These are phyloP conservation scores for Emmonsia crescens DNA, from an alignment of 2,329 filamentous ascomycete genomes.

Conservation along the genomic window DNA sequence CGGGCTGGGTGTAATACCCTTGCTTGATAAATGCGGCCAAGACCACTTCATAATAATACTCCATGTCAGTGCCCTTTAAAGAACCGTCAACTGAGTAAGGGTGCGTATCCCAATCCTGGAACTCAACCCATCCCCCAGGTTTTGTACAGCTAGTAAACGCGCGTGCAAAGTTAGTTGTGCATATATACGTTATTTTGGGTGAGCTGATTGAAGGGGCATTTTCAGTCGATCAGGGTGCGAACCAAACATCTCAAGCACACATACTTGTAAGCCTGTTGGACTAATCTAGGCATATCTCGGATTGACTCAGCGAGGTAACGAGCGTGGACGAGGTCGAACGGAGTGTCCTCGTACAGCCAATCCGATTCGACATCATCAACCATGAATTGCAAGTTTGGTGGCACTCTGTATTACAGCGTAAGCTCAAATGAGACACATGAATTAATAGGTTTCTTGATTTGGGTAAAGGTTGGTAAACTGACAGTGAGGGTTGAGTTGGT, in stretches of 20 bases:
- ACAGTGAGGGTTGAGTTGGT: constrained; percentile 16
- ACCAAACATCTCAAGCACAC: background rate
- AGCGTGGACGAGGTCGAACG: constrained; percentile 26
- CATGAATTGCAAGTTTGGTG: constrained; percentile 25
- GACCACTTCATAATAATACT: background rate
- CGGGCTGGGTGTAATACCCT: background rate
- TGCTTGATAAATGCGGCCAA: constrained; percentile 1
- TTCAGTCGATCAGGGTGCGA: background rate
- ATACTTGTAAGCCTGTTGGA: constrained; percentile 5
- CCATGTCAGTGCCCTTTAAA: background rate
- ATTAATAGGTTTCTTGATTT: background rate
- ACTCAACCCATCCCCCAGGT: constrained; percentile 36
- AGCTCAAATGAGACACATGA: background rate
- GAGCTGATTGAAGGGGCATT: background rate
- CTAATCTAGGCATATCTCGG: constrained; percentile 18
- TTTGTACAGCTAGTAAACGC: background rate
- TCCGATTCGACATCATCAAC: constrained; percentile 25
- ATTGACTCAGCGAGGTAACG: constrained; percentile 25
- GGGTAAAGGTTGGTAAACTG: constrained; percentile 27
- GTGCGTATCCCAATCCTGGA: constrained; percentile 21
- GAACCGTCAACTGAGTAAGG: constrained; percentile 1
- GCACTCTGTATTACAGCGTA: constrained; percentile 17
- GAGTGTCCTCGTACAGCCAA: constrained; percentile 20
- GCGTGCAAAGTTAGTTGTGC: constrained; percentile 10
- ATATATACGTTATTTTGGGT: background rate